Percentiles rank a stretch among this genome's conserved stretches.
Evolutionary conservation across 441 rosid genomes (phyloP).

Genomic region (Erodium chrysanthum): DNA sequence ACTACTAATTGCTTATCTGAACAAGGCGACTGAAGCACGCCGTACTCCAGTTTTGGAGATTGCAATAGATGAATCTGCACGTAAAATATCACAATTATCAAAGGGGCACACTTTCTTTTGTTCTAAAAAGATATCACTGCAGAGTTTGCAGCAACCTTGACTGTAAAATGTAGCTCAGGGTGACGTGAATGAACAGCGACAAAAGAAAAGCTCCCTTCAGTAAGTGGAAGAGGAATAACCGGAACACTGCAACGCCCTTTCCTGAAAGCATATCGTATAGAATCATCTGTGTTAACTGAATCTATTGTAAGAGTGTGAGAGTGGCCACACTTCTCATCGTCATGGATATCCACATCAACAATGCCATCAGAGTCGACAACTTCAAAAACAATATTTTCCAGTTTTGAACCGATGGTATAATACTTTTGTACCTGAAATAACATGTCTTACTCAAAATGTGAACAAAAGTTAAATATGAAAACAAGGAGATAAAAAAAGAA

Average conservation of each 20-base stretch:
- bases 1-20: constrained; percentile 18
- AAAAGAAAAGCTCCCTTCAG: constrained; percentile 33
- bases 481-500: constrained; percentile 2
- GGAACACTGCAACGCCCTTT: constrained; percentile 43
- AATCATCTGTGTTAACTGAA: constrained; percentile 16
- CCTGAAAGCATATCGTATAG: constrained; percentile 34
- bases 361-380: constrained; percentile 37
- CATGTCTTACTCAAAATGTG: neutral
- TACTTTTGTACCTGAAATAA: constrained; percentile 33
- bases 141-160: constrained; percentile 26
- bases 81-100: neutral
- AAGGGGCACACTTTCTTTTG: constrained; percentile 3
- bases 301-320: constrained; percentile 36
- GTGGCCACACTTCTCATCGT: constrained; percentile 31
- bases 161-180: constrained; percentile 28
- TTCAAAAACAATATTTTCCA: constrained; percentile 35
- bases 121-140: neutral
- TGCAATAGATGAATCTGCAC: constrained; percentile 24
- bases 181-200: constrained; percentile 38
- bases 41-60: constrained; percentile 16
- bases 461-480: neutral
- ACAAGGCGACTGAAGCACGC: constrained; percentile 17
- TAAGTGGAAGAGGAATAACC: constrained; percentile 35
- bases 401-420: constrained; percentile 39
- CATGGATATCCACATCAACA: constrained; percentile 35